Evolutionary conservation across 2,329 filamentous ascomycete species (phyloP), one percentile per base, ranked within the genome.

Genomic region (Fusarium begoniae): DNA sequence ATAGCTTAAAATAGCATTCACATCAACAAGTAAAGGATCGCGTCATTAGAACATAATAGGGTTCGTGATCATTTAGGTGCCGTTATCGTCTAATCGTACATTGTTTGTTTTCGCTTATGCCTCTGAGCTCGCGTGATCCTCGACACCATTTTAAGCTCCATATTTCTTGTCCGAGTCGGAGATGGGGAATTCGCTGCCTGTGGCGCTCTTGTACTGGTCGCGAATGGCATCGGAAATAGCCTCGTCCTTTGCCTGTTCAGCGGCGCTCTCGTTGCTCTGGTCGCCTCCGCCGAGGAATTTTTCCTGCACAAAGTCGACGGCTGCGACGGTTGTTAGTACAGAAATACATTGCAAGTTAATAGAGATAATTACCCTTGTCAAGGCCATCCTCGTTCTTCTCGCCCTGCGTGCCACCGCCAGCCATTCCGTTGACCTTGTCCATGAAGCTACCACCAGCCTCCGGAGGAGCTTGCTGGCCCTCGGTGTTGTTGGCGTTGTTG

Each of bases 221-320:
- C 93, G 89, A 76, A 96, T 90, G 81, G 89, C 91, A 81, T 94
- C 92, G 35, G 89, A 90, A 76, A 95, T 93, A 81, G 92, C 86
- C 82, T 94, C 92, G 81, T 96, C 94, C 85, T 96, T 95, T 77
- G 92, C 92, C 84, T 97, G 94, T 84, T 97, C 94, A 26, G 90
- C 80, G 10, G 94, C 94, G 57, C 82, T 86, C 82, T 92, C 92
- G 80, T 94, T 93, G 83, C 88, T 85, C 84, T 96, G 94, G 53
- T 88, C 79, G 24, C 94, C 94, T 75, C 90, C 85, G 43, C 90
- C 90, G 22, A 96, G 80, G 80, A 95, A 84, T 73, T 93, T 90
- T 83, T 96, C 90, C 83, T 97, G 94, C 30, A 95, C 88, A 73
- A 88, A 90, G 82, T 96, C 94, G 85, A 96, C 86, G 59, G 89